A percentile compares a stretch with the other conserved stretches of the same genome.
Conservation (phyloP, 176 grass and related monocot genomes). For the Ensete ventricosum region DNA sequence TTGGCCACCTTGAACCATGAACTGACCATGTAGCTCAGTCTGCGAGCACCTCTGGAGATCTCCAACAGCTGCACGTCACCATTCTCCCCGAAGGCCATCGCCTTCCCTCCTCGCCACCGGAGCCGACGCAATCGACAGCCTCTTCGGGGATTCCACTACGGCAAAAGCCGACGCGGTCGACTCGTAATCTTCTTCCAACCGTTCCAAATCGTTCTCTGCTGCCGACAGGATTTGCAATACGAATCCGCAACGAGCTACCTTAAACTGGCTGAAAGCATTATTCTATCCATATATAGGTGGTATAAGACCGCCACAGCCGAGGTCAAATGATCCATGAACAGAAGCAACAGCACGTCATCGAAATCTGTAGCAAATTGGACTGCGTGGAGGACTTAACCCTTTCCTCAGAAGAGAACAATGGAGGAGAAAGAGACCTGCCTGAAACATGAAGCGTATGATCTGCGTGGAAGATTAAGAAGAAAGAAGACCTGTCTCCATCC, state of each 20-base stretch:
- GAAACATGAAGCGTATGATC: no score
- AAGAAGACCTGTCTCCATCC: no score
- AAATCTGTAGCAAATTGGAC: no score
- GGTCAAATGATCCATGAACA: background rate
- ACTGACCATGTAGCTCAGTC: background rate
- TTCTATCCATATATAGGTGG: background rate
- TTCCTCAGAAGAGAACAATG: no score
- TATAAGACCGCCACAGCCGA: background rate
- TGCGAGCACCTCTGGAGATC: conserved; percentile 1
- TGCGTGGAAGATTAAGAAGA: no score
- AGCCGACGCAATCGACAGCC: background rate
- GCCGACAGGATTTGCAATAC: background rate
- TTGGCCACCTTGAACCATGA: conserved; percentile 1
- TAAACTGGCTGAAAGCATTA: background rate
- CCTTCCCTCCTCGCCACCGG: conserved; percentile 10
- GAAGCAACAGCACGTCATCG: no score
- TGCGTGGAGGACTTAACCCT: no score
- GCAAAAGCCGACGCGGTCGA: background rate
- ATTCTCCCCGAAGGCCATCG: conserved; percentile 28
- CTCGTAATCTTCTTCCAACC: background rate
- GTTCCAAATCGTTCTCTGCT: background rate
- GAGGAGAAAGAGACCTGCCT: no score
- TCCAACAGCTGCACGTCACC: conserved; percentile 29
- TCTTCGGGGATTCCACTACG: background rate
- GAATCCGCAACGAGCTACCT: background rate